A percentile compares a stretch with the other conserved stretches of the same genome.
phyloP scores from a whole-genome alignment of 495 filamentous ascomycete species.

The Aspergillus cavernicola region DNA sequence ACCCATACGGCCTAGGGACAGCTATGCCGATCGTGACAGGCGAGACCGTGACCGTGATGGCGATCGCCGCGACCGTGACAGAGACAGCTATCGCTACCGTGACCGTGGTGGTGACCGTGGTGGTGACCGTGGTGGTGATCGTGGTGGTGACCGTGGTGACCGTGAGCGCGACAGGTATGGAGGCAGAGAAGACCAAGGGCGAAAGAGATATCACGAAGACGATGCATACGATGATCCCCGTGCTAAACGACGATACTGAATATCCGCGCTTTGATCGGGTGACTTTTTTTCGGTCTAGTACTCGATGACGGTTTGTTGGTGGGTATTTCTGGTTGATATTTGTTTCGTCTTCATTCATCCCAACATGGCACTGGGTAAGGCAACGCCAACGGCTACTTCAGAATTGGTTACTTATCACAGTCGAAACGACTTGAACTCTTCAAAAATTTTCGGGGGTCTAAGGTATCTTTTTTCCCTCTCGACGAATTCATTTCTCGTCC shows the following conservation, averaged over 20 bases:
- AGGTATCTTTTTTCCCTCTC: background rate
- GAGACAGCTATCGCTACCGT: constrained; percentile 47
- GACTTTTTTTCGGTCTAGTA: constrained; percentile 18
- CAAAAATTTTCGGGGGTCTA: background rate
- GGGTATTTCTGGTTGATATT: constrained; percentile 44
- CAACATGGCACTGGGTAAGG: constrained; percentile 58
- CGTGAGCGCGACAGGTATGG: constrained; percentile 52
- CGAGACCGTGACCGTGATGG: constrained; percentile 57
- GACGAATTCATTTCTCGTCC: background rate
- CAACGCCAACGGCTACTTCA: constrained; percentile 12
- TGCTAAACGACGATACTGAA: constrained; percentile 74
- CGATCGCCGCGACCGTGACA: constrained; percentile 40
- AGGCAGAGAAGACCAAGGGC: constrained; percentile 55
- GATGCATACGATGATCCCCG: constrained; percentile 73
- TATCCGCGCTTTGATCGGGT: constrained; percentile 21
- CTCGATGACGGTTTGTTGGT: constrained; percentile 43
- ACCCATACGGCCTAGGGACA: constrained; percentile 48
- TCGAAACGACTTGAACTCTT: constrained; percentile 7
- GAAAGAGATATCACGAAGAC: constrained; percentile 56
- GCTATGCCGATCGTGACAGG: constrained; percentile 50
- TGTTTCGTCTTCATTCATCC: constrained; percentile 46
- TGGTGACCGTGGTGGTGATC: constrained; percentile 50
- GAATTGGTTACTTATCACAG: constrained; percentile 19
- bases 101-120: too few species aligned
- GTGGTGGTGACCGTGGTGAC: constrained; percentile 49